Conservation (phyloP, 768 basidiomycete species). For the Crucibulum laeve region DNA sequence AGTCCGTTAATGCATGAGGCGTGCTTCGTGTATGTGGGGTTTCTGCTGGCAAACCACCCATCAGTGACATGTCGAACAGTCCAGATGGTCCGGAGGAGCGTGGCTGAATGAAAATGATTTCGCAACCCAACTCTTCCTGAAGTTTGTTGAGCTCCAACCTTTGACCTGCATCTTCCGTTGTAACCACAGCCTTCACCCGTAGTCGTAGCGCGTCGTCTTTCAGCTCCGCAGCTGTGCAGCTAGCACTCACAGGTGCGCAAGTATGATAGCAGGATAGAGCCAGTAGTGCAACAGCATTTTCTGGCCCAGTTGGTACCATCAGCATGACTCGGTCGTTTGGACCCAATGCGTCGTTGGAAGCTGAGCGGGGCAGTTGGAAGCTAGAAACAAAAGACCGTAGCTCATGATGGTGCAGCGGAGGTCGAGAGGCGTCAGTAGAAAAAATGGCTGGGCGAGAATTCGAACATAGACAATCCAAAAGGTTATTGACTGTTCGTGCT, state of each 20-base stretch:
- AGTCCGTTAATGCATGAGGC: slow-evolving; percentile 35
- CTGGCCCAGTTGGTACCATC: slow-evolving; percentile 38
- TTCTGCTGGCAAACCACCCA: slow-evolving; percentile 12
- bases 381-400: slow-evolving; percentile 31
- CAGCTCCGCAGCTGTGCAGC: slow-evolving; percentile 39
- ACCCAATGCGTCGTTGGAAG: slow-evolving; percentile 20
- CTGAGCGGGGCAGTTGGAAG: slow-evolving; percentile 33
- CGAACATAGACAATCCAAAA: slow-evolving; percentile 35
- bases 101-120: slow-evolving; percentile 30
- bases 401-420: slow-evolving; percentile 28
- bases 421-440: slow-evolving; percentile 30
- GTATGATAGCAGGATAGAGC: slow-evolving; percentile 38
- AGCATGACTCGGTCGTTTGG: slow-evolving; percentile 44
- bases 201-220: slow-evolving; percentile 35
- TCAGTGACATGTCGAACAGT: slow-evolving; percentile 32
- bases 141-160: slow-evolving; percentile 30
- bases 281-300: slow-evolving; percentile 42
- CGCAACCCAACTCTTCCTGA: slow-evolving; percentile 30
- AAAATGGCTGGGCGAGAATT: slow-evolving; percentile 30
- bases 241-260: slow-evolving; percentile 42
- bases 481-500: slow-evolving; percentile 23
- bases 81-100: slow-evolving; percentile 31
- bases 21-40: slow-evolving; percentile 18
- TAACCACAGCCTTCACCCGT: slow-evolving; percentile 33
- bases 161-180: slow-evolving; percentile 33